Conservation (phyloP, 139 green algal species). For the Closterium sp. region DNA sequence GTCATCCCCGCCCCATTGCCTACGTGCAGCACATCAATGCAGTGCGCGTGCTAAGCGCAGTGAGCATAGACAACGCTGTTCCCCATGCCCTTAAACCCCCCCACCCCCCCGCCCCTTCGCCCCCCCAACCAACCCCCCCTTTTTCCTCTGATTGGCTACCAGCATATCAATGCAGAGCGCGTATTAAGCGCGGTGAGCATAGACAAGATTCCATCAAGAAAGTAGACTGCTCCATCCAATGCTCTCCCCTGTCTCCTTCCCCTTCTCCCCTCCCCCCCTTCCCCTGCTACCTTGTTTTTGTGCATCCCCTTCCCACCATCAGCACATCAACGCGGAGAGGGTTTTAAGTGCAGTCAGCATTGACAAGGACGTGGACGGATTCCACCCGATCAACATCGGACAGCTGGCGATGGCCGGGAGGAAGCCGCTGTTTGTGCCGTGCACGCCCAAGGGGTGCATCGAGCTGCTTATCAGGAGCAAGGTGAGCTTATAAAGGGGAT, state of each 20-base stretch:
- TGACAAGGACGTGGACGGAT: conserved; percentile 89
- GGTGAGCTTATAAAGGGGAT: background rate
- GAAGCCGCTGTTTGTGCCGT: conserved; percentile 68
- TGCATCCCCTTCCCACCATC: background rate
- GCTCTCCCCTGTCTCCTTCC: too few relatives aligned
- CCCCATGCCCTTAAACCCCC: background rate
- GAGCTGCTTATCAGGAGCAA: conserved; percentile 47
- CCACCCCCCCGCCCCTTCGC: background rate
- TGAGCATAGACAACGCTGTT: conserved; percentile 52
- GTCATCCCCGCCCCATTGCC: background rate
- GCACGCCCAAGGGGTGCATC: conserved; percentile 63
- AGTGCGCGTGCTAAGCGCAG: conserved; percentile 71
- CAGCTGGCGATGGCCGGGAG: conserved; percentile 71
- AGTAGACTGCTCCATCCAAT: too few relatives aligned
- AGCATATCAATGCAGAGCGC: conserved; percentile 83
- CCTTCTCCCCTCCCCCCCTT: background rate
- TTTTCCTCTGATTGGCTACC: background rate
- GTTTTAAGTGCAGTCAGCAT: conserved; percentile 74
- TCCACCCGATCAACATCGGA: conserved; percentile 94
- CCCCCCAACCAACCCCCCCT: background rate
- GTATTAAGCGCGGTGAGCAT: conserved; percentile 74
- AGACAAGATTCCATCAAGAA: too few relatives aligned
- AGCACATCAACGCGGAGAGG: conserved; percentile 83
- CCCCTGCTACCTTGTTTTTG: background rate
- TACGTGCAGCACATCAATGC: conserved; percentile 77